Conservation (phyloP, 345 rosid species). For the Lagerstroemia speciosa region DNA sequence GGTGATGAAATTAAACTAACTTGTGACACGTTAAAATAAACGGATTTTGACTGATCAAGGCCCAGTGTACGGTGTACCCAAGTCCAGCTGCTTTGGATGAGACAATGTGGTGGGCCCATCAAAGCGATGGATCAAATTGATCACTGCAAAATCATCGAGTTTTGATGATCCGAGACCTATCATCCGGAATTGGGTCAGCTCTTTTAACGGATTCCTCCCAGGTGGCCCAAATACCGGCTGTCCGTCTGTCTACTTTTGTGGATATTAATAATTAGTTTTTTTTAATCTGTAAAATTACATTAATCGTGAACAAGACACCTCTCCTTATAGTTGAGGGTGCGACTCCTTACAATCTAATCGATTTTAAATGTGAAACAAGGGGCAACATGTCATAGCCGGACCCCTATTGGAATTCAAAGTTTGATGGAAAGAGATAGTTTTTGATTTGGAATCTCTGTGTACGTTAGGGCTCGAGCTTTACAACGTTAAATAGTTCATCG, state of each 20-base stretch:
- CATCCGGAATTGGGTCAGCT: background rate
- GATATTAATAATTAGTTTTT: background rate
- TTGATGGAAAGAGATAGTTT: too few relatives aligned
- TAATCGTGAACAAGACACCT: too few relatives aligned
- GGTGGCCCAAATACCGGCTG: background rate
- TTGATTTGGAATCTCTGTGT: too few relatives aligned
- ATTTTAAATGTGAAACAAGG: too few relatives aligned
- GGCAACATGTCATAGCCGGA: too few relatives aligned
- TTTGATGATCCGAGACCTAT: background rate
- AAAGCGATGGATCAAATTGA: background rate
- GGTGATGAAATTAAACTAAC: background rate
- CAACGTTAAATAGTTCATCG: too few relatives aligned
- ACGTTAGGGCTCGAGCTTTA: too few relatives aligned
- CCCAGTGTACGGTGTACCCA: background rate
- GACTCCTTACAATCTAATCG: too few relatives aligned
- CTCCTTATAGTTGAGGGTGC: too few relatives aligned
- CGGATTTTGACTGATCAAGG: background rate
- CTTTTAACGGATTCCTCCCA: background rate
- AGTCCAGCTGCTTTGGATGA: background rate
- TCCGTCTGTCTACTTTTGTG: background rate
- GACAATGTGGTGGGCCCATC: conserved; percentile 1
- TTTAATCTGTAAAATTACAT: background rate
- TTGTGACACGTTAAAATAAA: background rate
- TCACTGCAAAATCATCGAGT: background rate
- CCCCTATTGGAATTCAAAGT: too few relatives aligned